Evolutionary conservation across 2,329 filamentous ascomycete species (phyloP).

Genomic region (Acephala macrosclerotiorum): DNA sequence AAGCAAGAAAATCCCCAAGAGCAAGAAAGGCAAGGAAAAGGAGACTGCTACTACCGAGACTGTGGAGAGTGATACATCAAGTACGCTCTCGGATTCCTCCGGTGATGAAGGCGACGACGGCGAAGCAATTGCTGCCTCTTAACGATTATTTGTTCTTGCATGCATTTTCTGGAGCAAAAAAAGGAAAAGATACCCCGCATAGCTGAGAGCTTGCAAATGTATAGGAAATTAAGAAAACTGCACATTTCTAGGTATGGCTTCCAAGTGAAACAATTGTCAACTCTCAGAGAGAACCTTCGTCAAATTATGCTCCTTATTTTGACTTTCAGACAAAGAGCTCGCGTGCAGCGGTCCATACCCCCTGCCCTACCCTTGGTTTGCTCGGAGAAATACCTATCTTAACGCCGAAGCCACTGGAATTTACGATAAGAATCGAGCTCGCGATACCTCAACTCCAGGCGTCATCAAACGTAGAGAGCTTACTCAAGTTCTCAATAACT

Average conservation of each 20-base stretch:
- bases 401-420: not conserved
- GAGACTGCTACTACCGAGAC: conserved; percentile 25
- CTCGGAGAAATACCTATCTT: conserved; percentile 1
- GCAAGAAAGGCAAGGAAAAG: conserved; percentile 27
- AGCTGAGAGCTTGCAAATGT: conserved; percentile 23
- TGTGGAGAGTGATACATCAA: conserved; percentile 28
- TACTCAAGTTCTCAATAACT: not conserved
- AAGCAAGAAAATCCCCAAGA: conserved; percentile 34
- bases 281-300: no score
- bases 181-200: conserved; percentile 41
- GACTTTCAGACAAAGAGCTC: no score
- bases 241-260: not conserved
- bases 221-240: conserved; percentile 8
- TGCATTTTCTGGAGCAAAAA: conserved; percentile 35
- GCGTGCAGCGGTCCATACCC: no score
- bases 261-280: no score
- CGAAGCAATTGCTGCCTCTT: conserved; percentile 15
- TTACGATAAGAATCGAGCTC: conserved; percentile 3
- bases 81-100: conserved; percentile 28
- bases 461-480: conserved; percentile 4
- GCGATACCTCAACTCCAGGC: not conserved
- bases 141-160: conserved; percentile 12
- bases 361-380: not conserved
- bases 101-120: conserved; percentile 24
- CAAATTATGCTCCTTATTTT: no score